Evolutionary conservation across 345 rosid species (phyloP).

Genomic region (Physaria fendleri): DNA sequence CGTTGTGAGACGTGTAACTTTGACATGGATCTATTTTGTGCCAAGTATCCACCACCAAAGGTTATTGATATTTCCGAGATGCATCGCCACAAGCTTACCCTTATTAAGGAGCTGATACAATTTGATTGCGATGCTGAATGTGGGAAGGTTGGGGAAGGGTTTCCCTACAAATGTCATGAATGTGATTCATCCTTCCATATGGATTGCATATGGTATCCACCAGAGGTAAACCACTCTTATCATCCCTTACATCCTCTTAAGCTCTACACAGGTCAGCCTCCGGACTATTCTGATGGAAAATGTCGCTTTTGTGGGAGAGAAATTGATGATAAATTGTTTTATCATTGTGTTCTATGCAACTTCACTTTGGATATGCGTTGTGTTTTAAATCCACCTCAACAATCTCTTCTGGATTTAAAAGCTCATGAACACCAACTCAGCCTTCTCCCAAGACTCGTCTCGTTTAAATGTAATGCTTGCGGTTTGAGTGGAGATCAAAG

Average conservation of each 20-base stretch:
- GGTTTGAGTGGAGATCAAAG: constrained; percentile 6
- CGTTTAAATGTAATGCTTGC: constrained; percentile 1
- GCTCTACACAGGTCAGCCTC: neutral
- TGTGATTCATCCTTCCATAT: neutral
- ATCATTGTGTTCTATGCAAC: neutral
- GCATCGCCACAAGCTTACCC: no score
- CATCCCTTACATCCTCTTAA: neutral
- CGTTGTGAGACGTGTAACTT: no score
- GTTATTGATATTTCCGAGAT: no score
- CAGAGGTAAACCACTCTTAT: neutral
- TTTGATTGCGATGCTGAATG: neutral
- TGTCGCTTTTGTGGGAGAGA: neutral
- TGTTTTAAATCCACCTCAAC: neutral
- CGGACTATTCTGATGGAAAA: neutral
- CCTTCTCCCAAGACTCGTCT: neutral
- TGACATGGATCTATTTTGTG: no score
- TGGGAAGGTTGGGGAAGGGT: neutral
- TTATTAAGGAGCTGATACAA: neutral
- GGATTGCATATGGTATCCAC: neutral
- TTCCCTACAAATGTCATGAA: no score
- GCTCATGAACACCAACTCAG: no score
- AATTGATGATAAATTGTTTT: neutral
- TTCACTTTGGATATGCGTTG: neutral
- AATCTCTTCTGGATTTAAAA: neutral
- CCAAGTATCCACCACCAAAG: no score